A percentile compares a stretch with the other conserved stretches of the same genome.
Evolutionary conservation across 2,329 filamentous ascomycete species (phyloP).

Genomic region (Ophiostoma triangulosporum): DNA sequence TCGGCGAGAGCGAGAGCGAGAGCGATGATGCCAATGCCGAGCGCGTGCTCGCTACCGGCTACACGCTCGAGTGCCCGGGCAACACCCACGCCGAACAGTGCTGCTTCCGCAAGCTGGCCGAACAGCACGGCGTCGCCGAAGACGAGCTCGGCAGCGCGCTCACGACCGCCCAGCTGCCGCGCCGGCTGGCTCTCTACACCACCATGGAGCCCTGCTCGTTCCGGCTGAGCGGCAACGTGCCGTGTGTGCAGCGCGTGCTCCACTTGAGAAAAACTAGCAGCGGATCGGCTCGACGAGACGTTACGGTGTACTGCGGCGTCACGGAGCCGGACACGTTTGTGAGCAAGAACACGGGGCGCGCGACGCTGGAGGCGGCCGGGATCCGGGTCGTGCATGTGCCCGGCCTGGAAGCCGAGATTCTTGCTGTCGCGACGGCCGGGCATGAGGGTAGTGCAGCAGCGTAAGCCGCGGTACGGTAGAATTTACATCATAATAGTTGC

Average conservation of each 20-base stretch:
- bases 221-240: conserved; percentile 58
- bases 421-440: conserved; percentile 70
- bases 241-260: conserved; percentile 71
- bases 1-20: conserved; percentile 32
- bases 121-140: conserved; percentile 34
- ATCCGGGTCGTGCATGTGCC: conserved; percentile 59
- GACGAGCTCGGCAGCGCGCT: conserved; percentile 34
- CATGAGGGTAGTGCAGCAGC: no score
- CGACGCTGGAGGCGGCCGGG: conserved; percentile 55
- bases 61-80: conserved; percentile 77
- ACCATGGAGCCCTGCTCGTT: conserved; percentile 80
- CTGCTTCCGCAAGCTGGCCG: conserved; percentile 62
- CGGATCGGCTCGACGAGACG: not conserved
- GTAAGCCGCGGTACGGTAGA: no score
- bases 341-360: conserved; percentile 61
- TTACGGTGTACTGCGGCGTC: conserved; percentile 73
- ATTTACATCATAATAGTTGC: not conserved
- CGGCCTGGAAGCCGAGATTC: conserved; percentile 69
- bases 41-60: conserved; percentile 30
- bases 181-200: conserved; percentile 60
- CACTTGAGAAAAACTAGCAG: conserved; percentile 35
- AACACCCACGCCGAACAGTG: conserved; percentile 97
- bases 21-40: no score
- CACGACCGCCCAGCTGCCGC: conserved; percentile 24
- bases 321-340: conserved; percentile 87